phyloP scores from a whole-genome alignment of 179 eudicot species.

The Heliamphora pulchella region DNA sequence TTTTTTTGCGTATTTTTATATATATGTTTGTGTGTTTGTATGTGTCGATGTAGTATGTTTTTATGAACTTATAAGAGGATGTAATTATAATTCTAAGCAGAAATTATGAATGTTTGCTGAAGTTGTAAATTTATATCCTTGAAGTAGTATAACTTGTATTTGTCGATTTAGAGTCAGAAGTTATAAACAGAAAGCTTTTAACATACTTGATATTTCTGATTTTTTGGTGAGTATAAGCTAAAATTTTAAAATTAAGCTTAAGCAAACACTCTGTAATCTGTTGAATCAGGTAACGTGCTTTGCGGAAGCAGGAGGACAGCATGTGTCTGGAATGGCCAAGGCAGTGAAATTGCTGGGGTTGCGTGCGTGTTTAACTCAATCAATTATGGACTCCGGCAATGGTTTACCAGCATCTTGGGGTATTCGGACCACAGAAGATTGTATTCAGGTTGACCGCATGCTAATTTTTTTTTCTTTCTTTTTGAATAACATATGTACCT shows the following conservation, averaged over 20 bases:
- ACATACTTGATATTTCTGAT: no score
- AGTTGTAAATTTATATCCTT: no score
- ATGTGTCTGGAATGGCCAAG: constrained; percentile 76
- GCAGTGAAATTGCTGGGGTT: constrained; percentile 72
- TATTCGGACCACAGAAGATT: constrained; percentile 46
- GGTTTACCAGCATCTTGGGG: constrained; percentile 73
- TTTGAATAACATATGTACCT: not conserved
- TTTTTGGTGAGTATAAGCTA: no score
- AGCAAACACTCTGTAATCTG: not conserved
- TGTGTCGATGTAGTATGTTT: no score
- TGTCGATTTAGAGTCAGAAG: no score
- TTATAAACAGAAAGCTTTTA: no score
- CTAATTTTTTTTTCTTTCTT: not conserved
- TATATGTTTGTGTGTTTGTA: no score
- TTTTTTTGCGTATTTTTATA: not conserved
- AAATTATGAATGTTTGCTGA: no score
- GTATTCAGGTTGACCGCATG: constrained; percentile 54
- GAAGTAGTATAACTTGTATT: no score
- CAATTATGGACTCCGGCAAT: constrained; percentile 80
- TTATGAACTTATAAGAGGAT: no score
- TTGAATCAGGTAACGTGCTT: constrained; percentile 75
- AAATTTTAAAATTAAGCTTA: no score
- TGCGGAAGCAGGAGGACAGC: constrained; percentile 95
- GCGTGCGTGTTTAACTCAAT: constrained; percentile 77
- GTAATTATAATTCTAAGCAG: no score